Base-by-base conservation (phyloP, 129 eudicot species). In the Kitagawia praeruptora region DNA sequence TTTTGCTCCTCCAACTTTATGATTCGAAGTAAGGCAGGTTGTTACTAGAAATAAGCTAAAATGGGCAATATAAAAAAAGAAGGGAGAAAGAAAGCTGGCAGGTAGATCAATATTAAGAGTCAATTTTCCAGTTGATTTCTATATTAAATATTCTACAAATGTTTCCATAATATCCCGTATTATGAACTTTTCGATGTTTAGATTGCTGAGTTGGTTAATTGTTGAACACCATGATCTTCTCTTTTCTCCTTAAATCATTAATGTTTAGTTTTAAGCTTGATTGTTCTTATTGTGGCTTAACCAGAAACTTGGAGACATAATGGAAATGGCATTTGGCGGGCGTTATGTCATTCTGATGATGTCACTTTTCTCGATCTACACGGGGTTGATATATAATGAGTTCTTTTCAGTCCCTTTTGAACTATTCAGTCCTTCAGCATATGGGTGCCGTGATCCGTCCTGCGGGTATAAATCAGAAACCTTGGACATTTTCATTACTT, bases 281-380 rank as follows among this genome's bases (percentile, higher is more conserved):
- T 76, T 42, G 39, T 28, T 16, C 37, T 49, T 78, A 37, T 79
- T n/a, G 37, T 76, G 77, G 28, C 63, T 45, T 78, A 61, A 85
- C 70, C 96, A 96, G 99, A 96, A 96, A 83, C 98, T 96, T 85
- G 99, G 96, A 71, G 99, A 96, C 88, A 96, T 96, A 75, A 87
- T 86, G 89, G 98, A 92, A 84, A 90, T 96, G 98, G 81, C 94
- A 74, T 96, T 96, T 76, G 99, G 99, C 13, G 99, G 99, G 48
- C 98, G 99, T 39, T 96, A 96, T 88, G 97, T 96, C 70, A 92
- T 96, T 80, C 58, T 96, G 80, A 44, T 96, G 89, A 96, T 96
- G 99, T 51, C 99, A 6, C 83, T 96, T 8, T 96, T 96, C 86
- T 96, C 99, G 82, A 96, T 96, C 76, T 96, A 92, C 85, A 92